Percentiles rank a stretch among this genome's conserved stretches.
These are phyloP conservation scores for Paratinospora sagittata DNA, from an alignment of 164 flowering plant genomes.

Conservation along the genomic window DNA sequence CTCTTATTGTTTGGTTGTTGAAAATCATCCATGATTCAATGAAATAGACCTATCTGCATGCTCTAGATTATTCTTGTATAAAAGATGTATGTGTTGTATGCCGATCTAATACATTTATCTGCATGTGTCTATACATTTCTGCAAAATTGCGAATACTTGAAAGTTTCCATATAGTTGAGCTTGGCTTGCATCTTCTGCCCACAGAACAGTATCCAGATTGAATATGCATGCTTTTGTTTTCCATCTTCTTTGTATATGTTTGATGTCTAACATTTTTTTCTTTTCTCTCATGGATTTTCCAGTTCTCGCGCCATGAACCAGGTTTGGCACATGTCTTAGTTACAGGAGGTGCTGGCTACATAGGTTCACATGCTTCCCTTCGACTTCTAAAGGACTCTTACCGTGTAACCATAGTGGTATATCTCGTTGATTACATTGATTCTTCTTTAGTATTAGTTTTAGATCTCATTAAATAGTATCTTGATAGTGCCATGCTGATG, in stretches of 20 bases:
- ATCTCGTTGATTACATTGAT: slow-evolving; percentile 1
- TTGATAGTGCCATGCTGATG: background rate
- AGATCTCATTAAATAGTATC: background rate
- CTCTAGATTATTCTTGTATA: background rate
- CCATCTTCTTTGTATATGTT: background rate
- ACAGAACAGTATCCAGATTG: background rate
- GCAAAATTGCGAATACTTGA: background rate
- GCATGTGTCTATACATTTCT: background rate
- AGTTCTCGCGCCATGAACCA: slow-evolving; percentile 71
- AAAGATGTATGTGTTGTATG: background rate
- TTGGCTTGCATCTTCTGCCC: background rate
- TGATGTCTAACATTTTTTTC: background rate
- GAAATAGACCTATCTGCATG: background rate
- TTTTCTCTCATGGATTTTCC: slow-evolving; percentile 7
- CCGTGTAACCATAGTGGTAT: slow-evolving; percentile 91
- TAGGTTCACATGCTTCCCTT: slow-evolving; percentile 92
- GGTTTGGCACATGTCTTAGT: slow-evolving; percentile 91
- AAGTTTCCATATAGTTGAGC: background rate
- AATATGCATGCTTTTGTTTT: background rate
- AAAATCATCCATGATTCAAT: background rate
- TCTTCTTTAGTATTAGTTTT: background rate
- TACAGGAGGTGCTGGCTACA: slow-evolving; percentile 97
- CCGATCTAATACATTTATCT: background rate
- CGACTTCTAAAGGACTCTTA: slow-evolving; percentile 76
- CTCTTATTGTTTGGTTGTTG: background rate